Evolutionary conservation across 257 asterid genomes (phyloP).

Genomic region (Solanum sejunctum): DNA sequence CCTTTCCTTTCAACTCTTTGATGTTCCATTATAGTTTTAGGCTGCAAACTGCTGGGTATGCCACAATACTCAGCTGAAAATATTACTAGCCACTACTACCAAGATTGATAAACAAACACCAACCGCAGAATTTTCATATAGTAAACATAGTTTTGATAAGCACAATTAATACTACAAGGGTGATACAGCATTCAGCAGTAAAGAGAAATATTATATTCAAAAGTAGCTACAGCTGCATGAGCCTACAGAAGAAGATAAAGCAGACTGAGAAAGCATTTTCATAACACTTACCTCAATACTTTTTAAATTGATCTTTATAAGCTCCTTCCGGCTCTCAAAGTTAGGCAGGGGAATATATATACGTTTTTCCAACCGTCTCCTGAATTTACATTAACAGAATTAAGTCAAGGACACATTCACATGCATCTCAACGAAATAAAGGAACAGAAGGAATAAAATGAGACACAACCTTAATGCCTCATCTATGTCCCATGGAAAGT

Average conservation of each 20-base stretch:
- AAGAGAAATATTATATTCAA: background rate
- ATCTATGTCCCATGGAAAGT: conserved; percentile 98
- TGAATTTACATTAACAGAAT: conserved; percentile 19
- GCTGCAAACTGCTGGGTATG: background rate
- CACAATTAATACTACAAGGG: background rate
- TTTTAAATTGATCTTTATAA: conserved; percentile 75
- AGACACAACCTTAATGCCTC: conserved; percentile 79
- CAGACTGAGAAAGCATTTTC: background rate
- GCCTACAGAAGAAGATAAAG: background rate
- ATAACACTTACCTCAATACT: conserved; percentile 62
- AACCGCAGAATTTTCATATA: background rate
- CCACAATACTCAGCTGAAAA: background rate
- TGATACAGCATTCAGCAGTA: background rate
- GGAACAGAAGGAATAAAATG: background rate
- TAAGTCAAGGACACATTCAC: background rate
- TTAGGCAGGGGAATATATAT: conserved; percentile 89
- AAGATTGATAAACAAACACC: background rate
- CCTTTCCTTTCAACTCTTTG: background rate
- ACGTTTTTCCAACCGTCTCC: conserved; percentile 96
- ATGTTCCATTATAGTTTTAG: background rate
- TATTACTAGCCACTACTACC: background rate
- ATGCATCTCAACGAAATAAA: background rate
- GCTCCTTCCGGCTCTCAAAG: conserved; percentile 88
- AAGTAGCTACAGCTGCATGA: background rate
- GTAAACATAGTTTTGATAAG: background rate